phyloP scores from a whole-genome alignment of 768 basidiomycete species.

The Leucocoprinus leucothites region DNA sequence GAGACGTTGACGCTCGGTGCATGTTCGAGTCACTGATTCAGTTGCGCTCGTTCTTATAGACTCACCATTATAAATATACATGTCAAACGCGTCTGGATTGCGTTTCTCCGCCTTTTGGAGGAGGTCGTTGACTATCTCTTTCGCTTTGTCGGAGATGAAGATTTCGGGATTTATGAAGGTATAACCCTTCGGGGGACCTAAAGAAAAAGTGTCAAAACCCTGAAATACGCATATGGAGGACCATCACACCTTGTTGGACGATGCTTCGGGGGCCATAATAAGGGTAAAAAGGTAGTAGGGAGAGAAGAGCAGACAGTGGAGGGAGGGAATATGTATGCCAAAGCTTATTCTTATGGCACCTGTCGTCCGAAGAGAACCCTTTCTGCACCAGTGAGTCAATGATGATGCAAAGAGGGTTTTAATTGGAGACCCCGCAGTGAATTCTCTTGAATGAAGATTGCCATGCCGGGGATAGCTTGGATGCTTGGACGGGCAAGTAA shows the following conservation, averaged over 20 bases:
- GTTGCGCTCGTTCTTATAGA: background rate
- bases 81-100: slow-evolving; percentile 29
- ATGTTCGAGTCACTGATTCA: background rate
- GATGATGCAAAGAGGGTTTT: too few species aligned
- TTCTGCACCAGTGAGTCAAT: background rate
- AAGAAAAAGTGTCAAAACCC: background rate
- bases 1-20: background rate
- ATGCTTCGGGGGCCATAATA: background rate
- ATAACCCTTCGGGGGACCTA: slow-evolving; percentile 26
- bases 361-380: background rate
- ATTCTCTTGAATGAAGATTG: background rate
- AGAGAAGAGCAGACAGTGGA: background rate
- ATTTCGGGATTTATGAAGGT: slow-evolving; percentile 27
- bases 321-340: background rate
- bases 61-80: slow-evolving; percentile 34
- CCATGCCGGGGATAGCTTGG: background rate
- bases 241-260: slow-evolving; percentile 1
- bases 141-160: slow-evolving; percentile 27
- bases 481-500: background rate
- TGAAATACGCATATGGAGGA: background rate
- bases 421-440: background rate
- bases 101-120: slow-evolving; percentile 27
- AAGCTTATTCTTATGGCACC: background rate
- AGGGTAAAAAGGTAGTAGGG: background rate
- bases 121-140: slow-evolving; percentile 24